Conservation (phyloP, 306 rosid species). For the Trifolium subterraneum region DNA sequence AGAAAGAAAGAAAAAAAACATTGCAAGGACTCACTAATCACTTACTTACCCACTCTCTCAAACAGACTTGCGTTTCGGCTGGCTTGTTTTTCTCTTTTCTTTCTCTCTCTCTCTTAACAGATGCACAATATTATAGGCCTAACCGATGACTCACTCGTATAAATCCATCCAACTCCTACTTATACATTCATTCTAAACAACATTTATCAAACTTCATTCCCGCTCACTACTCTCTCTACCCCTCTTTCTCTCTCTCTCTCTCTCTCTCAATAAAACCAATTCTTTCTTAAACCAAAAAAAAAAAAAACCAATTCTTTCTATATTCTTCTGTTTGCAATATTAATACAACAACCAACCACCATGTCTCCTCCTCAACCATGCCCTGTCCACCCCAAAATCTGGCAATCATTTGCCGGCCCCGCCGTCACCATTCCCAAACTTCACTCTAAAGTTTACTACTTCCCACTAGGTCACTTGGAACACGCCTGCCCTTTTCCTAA, state of each 20-base stretch:
- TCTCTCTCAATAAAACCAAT: background rate
- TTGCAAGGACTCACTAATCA: too few species aligned
- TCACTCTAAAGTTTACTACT: constrained; percentile 78
- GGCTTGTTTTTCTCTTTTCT: too few species aligned
- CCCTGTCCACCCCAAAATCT: constrained; percentile 50
- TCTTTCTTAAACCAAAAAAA: too few species aligned
- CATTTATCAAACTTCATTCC: background rate
- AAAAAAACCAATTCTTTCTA: too few species aligned
- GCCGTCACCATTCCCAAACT: constrained; percentile 50
- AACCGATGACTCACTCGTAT: too few species aligned
- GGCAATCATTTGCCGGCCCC: constrained; percentile 67
- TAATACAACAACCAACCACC: background rate
- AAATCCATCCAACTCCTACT: too few species aligned
- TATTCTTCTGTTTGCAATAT: background rate
- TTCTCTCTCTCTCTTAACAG: too few species aligned
- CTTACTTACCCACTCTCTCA: too few species aligned
- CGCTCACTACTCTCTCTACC: background rate
- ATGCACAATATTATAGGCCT: too few species aligned
- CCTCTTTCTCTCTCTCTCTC: background rate
- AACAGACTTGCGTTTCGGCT: too few species aligned
- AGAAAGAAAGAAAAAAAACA: too few species aligned
- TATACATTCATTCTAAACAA: too few species aligned
- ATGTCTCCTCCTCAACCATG: constrained; percentile 14
- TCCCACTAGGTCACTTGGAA: constrained; percentile 74
- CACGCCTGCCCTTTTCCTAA: constrained; percentile 42